A percentile compares a stretch with the other conserved stretches of the same genome.
Evolutionary conservation across 1,284 basidiomycete species (phyloP).

Genomic region (Fomitopsis pinicola): DNA sequence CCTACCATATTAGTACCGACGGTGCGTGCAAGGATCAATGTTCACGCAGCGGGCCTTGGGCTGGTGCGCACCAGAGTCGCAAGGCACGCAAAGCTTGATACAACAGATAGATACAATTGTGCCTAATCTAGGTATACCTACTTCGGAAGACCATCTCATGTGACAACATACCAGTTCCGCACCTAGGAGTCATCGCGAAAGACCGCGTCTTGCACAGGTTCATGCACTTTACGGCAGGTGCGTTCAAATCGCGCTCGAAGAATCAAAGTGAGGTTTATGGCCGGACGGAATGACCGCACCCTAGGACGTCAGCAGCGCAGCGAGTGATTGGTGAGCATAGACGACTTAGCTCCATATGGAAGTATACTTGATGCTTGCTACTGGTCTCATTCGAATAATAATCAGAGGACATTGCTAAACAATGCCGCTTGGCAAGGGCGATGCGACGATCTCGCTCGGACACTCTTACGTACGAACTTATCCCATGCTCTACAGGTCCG

Average conservation of each 20-base stretch:
- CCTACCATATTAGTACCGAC: constrained; percentile 1
- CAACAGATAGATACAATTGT: not conserved
- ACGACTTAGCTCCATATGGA: not conserved
- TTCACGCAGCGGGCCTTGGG: not conserved
- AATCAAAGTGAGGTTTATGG: not conserved
- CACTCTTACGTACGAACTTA: not conserved
- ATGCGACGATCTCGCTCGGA: not conserved
- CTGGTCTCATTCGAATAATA: not conserved
- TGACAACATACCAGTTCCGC: not conserved
- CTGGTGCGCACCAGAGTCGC: not conserved
- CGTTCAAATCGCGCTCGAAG: not conserved
- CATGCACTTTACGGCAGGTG: not conserved
- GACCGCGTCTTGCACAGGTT: not conserved
- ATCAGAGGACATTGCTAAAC: not conserved
- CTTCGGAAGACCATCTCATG: not conserved
- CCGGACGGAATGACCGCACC: not conserved
- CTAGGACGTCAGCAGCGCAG: not conserved
- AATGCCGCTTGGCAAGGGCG: not conserved
- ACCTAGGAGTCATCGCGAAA: not conserved
- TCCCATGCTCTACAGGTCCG: not conserved
- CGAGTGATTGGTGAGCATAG: not conserved
- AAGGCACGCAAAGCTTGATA: not conserved
- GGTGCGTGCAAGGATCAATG: not conserved
- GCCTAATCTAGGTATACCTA: not conserved
- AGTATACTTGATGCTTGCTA: not conserved